Base-by-base conservation (phyloP, 2,329 filamentous ascomycete species). In the Fusarium kyushuense region DNA sequence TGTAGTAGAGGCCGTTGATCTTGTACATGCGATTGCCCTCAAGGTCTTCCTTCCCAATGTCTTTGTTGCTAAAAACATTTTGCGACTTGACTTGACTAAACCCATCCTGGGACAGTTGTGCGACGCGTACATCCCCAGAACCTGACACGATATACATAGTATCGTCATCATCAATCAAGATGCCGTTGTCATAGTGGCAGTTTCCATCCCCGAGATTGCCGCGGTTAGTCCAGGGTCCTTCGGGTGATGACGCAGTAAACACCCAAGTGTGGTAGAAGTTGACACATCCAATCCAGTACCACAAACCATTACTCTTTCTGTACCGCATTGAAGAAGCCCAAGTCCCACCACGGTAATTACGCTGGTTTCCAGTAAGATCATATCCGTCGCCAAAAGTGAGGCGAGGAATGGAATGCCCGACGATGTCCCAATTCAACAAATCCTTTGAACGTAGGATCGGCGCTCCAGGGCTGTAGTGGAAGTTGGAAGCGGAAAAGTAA, bases 21-120 rank as follows among this genome's bases (percentile, higher is more conserved):
- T 88, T 86, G 75, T 89, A 89, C 78, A 89, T 82, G 3, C 86
- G 80, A 9, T 80, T 79, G 5, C 86, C 85, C 67, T 88, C 86
- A 7, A 88, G 76, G 4, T 85, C 85, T 65, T 88, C 86, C 8
- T 88, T 76, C 68, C 76, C 53, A 35, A 71, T 45, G 5, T 70
- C 62, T 2, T 46, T 55, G 3, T 69, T 52, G 21, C 75, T 76
- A 69, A 83, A 84, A 5, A 88, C 82, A 21, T 77, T 65, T 59
- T 85, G 76, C 0, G 78, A 78, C 42, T 78, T 80, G 13, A 83
- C 80, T 49, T 85, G 75, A 29, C 76, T 78, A 1, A 84, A 75
- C 0, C 83, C 84, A 58, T 88, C 83, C 1, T 74, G 63, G 17
- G 81, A 81, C 4, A 89, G 78, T 69, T 87, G 80, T 1, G 86